phyloP scores from a whole-genome alignment of 2,329 filamentous ascomycete species.

The Metarhizium guizhouense region DNA sequence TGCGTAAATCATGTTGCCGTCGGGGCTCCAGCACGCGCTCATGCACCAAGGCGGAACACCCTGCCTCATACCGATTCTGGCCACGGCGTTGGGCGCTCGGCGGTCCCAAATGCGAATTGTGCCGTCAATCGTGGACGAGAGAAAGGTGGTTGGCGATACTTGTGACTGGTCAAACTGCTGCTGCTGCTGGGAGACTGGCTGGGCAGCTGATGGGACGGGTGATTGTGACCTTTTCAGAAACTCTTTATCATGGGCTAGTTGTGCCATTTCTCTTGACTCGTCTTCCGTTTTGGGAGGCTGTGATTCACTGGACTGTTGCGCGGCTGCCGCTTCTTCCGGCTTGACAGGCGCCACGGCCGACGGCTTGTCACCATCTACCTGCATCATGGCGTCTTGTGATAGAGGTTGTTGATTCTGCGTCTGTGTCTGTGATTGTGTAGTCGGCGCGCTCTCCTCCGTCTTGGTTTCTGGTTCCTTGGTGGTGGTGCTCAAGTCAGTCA shows the following conservation, averaged over 20 bases:
- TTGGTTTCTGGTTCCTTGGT: background rate
- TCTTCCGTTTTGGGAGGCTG: background rate
- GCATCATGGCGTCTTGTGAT: slow-evolving; percentile 10
- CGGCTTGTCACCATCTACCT: slow-evolving; percentile 3
- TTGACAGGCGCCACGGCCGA: background rate
- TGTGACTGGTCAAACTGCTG: slow-evolving; percentile 42
- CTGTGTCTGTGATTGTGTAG: background rate
- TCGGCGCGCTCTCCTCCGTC: background rate
- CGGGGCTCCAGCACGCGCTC: slow-evolving; percentile 91
- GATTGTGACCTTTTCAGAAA: slow-evolving; percentile 14
- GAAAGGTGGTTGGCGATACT: slow-evolving; percentile 69
- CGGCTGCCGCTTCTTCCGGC: background rate
- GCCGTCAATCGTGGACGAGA: slow-evolving; percentile 82
- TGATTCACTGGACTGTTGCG: background rate
- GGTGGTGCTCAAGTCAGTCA: slow-evolving; percentile 21
- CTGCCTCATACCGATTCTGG: slow-evolving; percentile 64
- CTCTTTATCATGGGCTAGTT: slow-evolving; percentile 4
- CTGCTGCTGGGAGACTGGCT: slow-evolving; percentile 18
- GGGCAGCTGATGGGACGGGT: slow-evolving; percentile 23
- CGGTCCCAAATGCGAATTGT: slow-evolving; percentile 89
- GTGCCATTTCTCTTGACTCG: background rate
- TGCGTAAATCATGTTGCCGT: slow-evolving; percentile 91
- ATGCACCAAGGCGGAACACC: slow-evolving; percentile 94
- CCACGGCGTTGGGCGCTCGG: slow-evolving; percentile 65
- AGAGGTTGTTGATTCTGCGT: background rate